A percentile compares a stretch with the other conserved stretches of the same genome.
phyloP scores from a whole-genome alignment of 768 basidiomycete species.

The Tricholoma bakamatsutake region DNA sequence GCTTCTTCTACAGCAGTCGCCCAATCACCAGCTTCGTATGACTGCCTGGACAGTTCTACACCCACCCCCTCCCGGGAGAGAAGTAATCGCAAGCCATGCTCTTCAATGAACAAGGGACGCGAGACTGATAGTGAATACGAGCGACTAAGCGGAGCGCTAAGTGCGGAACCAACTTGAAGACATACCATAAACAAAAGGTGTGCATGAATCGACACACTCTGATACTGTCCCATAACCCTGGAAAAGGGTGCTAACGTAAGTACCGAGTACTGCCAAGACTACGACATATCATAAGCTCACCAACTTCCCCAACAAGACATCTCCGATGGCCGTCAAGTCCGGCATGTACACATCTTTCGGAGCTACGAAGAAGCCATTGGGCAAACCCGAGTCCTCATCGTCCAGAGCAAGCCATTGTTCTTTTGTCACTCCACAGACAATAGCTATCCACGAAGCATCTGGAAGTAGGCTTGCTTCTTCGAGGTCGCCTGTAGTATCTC shows the following conservation, averaged over 20 bases:
- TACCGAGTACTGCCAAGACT: neutral
- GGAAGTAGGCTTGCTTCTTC: constrained; percentile 44
- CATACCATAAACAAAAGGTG: constrained; percentile 74
- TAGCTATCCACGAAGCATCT: constrained; percentile 67
- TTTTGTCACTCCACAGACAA: constrained; percentile 71
- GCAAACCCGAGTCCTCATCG: constrained; percentile 36
- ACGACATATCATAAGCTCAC: constrained; percentile 30
- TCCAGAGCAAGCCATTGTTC: constrained; percentile 39
- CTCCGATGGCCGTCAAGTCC: constrained; percentile 66
- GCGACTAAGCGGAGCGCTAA: neutral
- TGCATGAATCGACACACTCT: constrained; percentile 70
- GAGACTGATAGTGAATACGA: constrained; percentile 42
- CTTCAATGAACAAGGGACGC: constrained; percentile 75
- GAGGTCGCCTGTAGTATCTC: neutral
- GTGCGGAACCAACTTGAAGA: constrained; percentile 1
- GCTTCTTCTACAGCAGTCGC: constrained; percentile 53
- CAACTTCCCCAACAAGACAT: constrained; percentile 75
- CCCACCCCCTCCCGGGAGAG: constrained; percentile 62
- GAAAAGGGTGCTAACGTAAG: neutral
- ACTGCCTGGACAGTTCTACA: constrained; percentile 56
- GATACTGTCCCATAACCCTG: constrained; percentile 81
- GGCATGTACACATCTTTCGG: constrained; percentile 81
- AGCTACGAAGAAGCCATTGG: constrained; percentile 69
- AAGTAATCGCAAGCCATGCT: constrained; percentile 65
- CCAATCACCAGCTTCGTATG: constrained; percentile 75